Evolutionary conservation across 768 basidiomycete genomes (phyloP), one percentile per base, ranked within the genome.

Genomic region (Aureoboletus auriporus): DNA sequence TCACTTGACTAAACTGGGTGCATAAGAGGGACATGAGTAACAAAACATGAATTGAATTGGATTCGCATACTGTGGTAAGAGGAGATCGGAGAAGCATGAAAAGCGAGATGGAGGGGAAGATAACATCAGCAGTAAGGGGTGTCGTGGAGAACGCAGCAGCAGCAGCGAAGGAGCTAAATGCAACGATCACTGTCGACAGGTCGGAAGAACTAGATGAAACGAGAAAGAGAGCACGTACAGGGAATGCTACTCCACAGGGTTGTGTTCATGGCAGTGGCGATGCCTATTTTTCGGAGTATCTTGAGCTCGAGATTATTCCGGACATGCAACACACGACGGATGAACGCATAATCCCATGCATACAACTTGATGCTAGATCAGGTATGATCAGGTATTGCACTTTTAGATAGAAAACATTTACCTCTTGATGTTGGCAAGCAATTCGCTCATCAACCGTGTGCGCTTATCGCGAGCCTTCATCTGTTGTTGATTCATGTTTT

Each of bases 31-130:
- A 39, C 2, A 6, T 58, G 37, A 54, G 29, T 23, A 23, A 23
- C 20, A 23, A 46, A 33, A 14, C 53, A 14, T 33, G 38, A 45
- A 44, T 14, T 12, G 1, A 1, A 2, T 0, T n/a, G 14, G 3
- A 11, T 35, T 34, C 6, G 62, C 73, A 35, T 62, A 86, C 86
- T 87, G 91, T 88, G 92, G n/a, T n/a, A n/a, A n/a, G n/a, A n/a
- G n/a, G 92, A 69, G 93, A 93, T 49, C 86, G 82, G 28, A 95
- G 71, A 28, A 93, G n/a, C n/a, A n/a, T n/a, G n/a, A n/a, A n/a
- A n/a, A n/a, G 69, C 0, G 90, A 86, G 52, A 98, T 93, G 0
- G 90, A 84, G n/a, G 95, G 95, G 77, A 98, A 98, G 54, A 97
- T 94, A 42, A 92, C 71, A 53, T 96, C 93, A 0, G 87, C 81